Conservation (phyloP, 2,329 filamentous ascomycete genomes). For the Samsoniella hepiali region DNA sequence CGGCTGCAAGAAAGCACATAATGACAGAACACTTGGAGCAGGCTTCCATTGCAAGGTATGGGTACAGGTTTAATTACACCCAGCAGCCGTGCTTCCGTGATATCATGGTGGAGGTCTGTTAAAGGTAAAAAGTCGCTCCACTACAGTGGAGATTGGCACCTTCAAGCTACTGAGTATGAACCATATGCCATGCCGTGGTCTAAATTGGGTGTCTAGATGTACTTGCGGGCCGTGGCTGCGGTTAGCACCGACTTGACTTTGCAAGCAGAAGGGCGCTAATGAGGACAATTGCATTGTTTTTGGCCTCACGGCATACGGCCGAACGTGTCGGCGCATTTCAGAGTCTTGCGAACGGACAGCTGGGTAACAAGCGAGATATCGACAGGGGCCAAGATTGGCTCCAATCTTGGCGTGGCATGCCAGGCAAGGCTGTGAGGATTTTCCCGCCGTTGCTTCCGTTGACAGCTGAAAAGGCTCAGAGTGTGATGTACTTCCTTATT, state of each 20-base stretch:
- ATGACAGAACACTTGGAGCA: background rate
- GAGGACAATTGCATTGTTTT: constrained; percentile 6
- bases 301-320: background rate
- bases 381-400: background rate
- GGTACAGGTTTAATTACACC: constrained; percentile 14
- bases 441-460: background rate
- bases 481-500: background rate
- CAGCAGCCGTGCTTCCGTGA: background rate
- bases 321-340: background rate
- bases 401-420: background rate
- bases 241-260: background rate
- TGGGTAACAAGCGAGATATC: background rate
- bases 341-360: background rate
- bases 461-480: background rate
- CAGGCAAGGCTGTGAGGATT: background rate
- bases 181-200: background rate
- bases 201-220: background rate
- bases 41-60: constrained; percentile 10
- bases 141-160: constrained; percentile 4
- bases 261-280: background rate
- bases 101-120: background rate
- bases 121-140: constrained; percentile 3
- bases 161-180: background rate
- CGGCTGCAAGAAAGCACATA: background rate
- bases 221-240: constrained; percentile 7